Evolutionary conservation across 2,329 filamentous ascomycete species (phyloP), one percentile per base, ranked within the genome.

Genomic region (Diaporthe batatas): DNA sequence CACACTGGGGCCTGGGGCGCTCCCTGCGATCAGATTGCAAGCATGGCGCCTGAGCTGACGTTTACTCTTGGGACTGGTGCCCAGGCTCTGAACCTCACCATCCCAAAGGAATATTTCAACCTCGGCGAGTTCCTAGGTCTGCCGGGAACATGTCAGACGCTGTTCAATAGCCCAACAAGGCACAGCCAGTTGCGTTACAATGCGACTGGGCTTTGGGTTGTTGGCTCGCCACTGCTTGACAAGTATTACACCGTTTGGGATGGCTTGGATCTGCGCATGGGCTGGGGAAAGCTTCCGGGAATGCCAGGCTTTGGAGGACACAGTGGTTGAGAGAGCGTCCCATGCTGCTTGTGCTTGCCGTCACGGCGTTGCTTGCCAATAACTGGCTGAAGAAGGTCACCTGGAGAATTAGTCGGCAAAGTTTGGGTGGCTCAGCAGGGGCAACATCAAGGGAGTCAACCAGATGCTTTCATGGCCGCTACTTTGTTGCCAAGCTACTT

Each of bases 181-280:
- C 64, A 68, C 0, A 65, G 77, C 2, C 75, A 76, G 59, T 75
- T 76, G 39, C 70, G 64, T 2, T n/a, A 73, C 3, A 70, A 76
- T 0, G 54, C 73, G 0, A 76, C 76, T 0, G 75, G 76, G 0
- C 74, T 77, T 2, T 83, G 81, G 81, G 71, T 82, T 8, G 58
- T 81, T 11, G 82, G 82, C 0, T 79, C 77, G 0, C 80, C 81
- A 4, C 73, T 81, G 21, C 70, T 83, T 32, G 80, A 82, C 77
- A 74, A 77, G 16, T 82, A 82, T 69, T 83, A 83, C 70, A 83
- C 81, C 0, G 79, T 80, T 0, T 83, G 80, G 81, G 78, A 83
- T 72, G 79, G 77, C 0, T 68, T 75, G 21, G 78, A 75, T 10
- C n/a, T 76, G 62, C 69, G 75, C 58, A 70, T 81, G 25, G 80